Base-by-base conservation (phyloP, 257 asterid species). In the Catharanthus roseus region DNA sequence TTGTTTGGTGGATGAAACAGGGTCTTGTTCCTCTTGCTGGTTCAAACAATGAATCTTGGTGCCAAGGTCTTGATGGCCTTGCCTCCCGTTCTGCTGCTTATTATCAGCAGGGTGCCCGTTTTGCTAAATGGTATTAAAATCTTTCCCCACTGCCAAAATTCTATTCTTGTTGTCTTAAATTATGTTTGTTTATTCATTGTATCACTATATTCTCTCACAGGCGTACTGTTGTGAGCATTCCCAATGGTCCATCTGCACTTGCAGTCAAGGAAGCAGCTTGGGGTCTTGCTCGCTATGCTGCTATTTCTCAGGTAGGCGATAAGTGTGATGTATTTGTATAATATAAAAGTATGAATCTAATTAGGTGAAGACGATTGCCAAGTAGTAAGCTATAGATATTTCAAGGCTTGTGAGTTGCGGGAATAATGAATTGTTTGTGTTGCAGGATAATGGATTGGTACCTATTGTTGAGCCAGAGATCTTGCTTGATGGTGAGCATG, bases 211-310 rank as follows among this genome's bases (percentile, higher is more conserved):
- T 23, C 11, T 23, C 11, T 55, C 11, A 36, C 73, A 89, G 95
- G 96, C 86, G 95, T 44, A 83, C 96, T 0, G 95, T 89, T 55
- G 89, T 87, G 85, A 89, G 95, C 83, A 89, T 79, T 79, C 90
- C 86, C 64, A 83, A 86, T 42, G 96, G 96, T 34, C 92, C 95
- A 53, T 78, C 95, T 24, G 96, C 84, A 26, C 82, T 89, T 54
- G 96, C 96, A 3, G 89, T 87, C 57, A 87, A 89, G 76, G 96
- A 89, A 77, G 96, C 95, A 24, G 96, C 96, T 5, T 89, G 96
- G 96, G 95, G 95, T 68, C 95, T 89, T 61, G 95, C 96, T 49
- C 84, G 92, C 78, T 89, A 86, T 58, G 96, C 95, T 42, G 88
- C 92, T 64, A 87, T 89, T 74, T 89, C 95, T 16, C 96, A 87